Evolutionary conservation across 1,284 basidiomycete species (phyloP).

Genomic region (Sutorius eximius): DNA sequence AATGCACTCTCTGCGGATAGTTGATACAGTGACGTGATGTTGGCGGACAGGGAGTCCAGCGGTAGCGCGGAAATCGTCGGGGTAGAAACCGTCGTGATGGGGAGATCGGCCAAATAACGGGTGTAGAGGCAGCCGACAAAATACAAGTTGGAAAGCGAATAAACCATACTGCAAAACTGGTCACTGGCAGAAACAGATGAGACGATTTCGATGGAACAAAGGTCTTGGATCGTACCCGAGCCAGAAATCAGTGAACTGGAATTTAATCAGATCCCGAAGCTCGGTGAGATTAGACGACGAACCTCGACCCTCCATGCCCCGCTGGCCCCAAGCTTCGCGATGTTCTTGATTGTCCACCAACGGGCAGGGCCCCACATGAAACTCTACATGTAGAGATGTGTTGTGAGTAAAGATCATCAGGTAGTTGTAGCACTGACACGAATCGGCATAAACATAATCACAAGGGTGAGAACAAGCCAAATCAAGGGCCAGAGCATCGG

Average conservation of each 20-base stretch:
- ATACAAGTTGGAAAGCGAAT: conserved; percentile 71
- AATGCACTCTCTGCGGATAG: not conserved
- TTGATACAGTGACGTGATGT: not conserved
- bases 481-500: conserved; percentile 74
- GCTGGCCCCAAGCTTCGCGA: conserved; percentile 64
- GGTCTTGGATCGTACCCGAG: conserved; percentile 53
- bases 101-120: conserved; percentile 4
- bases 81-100: not conserved
- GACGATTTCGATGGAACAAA: conserved; percentile 21
- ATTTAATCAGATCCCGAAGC: not conserved
- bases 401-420: not conserved
- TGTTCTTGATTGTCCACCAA: conserved; percentile 74
- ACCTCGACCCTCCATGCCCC: conserved; percentile 80
- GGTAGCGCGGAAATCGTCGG: not conserved
- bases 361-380: conserved; percentile 44
- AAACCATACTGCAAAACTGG: conserved; percentile 76
- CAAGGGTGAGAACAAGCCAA: conserved; percentile 70
- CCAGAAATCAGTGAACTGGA: conserved; percentile 79
- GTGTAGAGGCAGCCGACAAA: conserved; percentile 74
- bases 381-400: conserved; percentile 4
- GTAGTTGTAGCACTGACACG: conserved; percentile 48
- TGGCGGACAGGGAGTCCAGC: not conserved
- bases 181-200: conserved; percentile 51
- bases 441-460: conserved; percentile 77
- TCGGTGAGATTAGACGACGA: conserved; percentile 17